These are phyloP conservation scores for Penicillium vulpinum DNA, from an alignment of 2,329 filamentous ascomycete genomes.

Conservation along the genomic window DNA sequence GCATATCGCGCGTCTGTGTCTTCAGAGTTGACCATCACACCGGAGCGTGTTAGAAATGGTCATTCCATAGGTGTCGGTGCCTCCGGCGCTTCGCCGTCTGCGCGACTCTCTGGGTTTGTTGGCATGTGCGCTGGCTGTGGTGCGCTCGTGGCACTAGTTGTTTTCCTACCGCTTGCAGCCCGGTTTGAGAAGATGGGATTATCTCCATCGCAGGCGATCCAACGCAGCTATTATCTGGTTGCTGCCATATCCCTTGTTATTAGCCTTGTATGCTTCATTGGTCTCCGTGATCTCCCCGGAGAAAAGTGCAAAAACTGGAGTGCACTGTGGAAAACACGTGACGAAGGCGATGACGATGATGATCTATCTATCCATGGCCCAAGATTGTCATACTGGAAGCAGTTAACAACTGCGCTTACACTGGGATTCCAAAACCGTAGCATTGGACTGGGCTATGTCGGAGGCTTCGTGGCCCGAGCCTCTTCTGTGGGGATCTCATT, in stretches of 20 bases:
- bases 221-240: constrained; percentile 85
- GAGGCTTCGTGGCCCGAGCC: constrained; percentile 90
- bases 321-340: constrained; percentile 43
- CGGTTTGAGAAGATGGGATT: constrained; percentile 72
- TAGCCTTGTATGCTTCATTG: constrained; percentile 73
- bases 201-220: constrained; percentile 71
- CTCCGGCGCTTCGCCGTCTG: constrained; percentile 47
- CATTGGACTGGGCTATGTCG: constrained; percentile 85
- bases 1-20: constrained; percentile 54
- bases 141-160: constrained; percentile 74
- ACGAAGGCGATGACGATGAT: constrained; percentile 9
- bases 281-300: constrained; percentile 66
- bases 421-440: constrained; percentile 73
- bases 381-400: constrained; percentile 45
- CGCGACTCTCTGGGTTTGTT: constrained; percentile 79
- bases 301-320: constrained; percentile 76
- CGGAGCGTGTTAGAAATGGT: constrained; percentile 44
- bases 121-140: constrained; percentile 91
- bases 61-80: constrained; percentile 7
- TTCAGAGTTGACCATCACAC: constrained; percentile 62
- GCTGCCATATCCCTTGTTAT: constrained; percentile 70
- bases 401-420: constrained; percentile 63
- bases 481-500: constrained; percentile 94
- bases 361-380: background rate
- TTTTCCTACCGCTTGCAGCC: constrained; percentile 87